Evolutionary conservation across 2,329 filamentous ascomycete genomes (phyloP).

Genomic region (Aspergillus caelatus): DNA sequence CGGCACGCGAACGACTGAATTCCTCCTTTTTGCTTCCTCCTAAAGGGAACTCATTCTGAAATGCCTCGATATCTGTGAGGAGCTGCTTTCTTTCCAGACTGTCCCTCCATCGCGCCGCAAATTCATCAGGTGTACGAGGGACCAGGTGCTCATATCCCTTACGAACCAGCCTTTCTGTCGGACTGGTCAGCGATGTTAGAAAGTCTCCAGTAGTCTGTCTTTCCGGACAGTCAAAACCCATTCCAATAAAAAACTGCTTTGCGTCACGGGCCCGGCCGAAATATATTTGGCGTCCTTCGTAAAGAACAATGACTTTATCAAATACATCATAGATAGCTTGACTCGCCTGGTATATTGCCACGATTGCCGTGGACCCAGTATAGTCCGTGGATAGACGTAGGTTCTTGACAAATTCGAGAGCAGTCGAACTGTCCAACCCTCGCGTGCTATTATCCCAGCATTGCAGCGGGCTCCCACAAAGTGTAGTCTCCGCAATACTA

Average conservation of each 20-base stretch:
- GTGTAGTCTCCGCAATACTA: slow-evolving; percentile 57
- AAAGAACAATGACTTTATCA: slow-evolving; percentile 70
- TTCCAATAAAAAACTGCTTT: slow-evolving; percentile 65
- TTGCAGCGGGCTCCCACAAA: slow-evolving; percentile 50
- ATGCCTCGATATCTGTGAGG: slow-evolving; percentile 43
- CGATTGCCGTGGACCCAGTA: slow-evolving; percentile 49
- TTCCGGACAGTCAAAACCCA: slow-evolving; percentile 69
- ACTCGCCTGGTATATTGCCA: slow-evolving; percentile 57
- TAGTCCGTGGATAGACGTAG: slow-evolving; percentile 53
- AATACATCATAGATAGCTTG: slow-evolving; percentile 59
- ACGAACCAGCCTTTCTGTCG: slow-evolving; percentile 57
- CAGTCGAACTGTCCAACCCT: slow-evolving; percentile 56
- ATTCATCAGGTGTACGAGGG: slow-evolving; percentile 70
- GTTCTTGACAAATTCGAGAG: slow-evolving; percentile 57
- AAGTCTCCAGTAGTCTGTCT: slow-evolving; percentile 72
- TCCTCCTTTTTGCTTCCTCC: slow-evolving; percentile 37
- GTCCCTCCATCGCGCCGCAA: slow-evolving; percentile 58
- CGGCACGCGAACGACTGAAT: slow-evolving; percentile 41
- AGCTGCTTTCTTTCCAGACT: slow-evolving; percentile 50
- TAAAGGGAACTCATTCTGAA: slow-evolving; percentile 39
- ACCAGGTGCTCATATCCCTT: slow-evolving; percentile 63
- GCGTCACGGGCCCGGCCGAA: slow-evolving; percentile 66
- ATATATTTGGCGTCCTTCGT: slow-evolving; percentile 75
- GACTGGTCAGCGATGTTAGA: slow-evolving; percentile 68
- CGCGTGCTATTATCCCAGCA: slow-evolving; percentile 52